Evolutionary conservation across 306 rosid species (phyloP), one percentile per base, ranked within the genome.

Genomic region (Quercus ilex): DNA sequence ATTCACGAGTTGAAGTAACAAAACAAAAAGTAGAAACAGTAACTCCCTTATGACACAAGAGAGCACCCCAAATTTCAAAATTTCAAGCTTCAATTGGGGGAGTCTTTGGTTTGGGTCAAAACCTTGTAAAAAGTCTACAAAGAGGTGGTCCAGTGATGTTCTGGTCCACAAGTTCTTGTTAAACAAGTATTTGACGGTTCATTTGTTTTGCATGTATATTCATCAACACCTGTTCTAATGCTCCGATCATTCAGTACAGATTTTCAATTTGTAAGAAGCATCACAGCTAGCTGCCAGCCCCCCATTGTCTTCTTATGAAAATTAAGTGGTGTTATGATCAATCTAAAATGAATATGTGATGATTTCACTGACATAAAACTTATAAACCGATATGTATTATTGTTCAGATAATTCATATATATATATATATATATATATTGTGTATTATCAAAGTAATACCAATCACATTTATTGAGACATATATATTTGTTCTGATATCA

Each of bases 151-250:
- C 17, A 38, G 73, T 71, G 65, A 67, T 18, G 55, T 31, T 15
- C 65, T 55, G 73, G 78, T 55, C 13, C 71, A 59, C 3, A 71
- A 28, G 15, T n/a, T 5, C 6, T 5, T 74, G 19, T 41, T 12
- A 43, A 64, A 55, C 38, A 5, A 74, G 69, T 59, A 1, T 81
- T 74, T 83, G 81, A 80, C 65, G 25, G 56, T 74, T 86, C 87
- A 86, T 78, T 74, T 69, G 80, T 46, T 63, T 71, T 51, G 12
- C 56, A 15, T 49, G 38, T 20, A 31, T 11, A 31, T 5, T 19
- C 75, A 12, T 19, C 75, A 12, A 1, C 75, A 49, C 57, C 75
- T 26, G 59, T 49, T 71, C 75, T 9, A 15, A 21, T 15, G 75
- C 12, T 25, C 59, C 23, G 11, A 23, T 20, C 14, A 25, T 20